Base-by-base conservation (phyloP, 805 yeast species). In the Candida rishiriensis region DNA sequence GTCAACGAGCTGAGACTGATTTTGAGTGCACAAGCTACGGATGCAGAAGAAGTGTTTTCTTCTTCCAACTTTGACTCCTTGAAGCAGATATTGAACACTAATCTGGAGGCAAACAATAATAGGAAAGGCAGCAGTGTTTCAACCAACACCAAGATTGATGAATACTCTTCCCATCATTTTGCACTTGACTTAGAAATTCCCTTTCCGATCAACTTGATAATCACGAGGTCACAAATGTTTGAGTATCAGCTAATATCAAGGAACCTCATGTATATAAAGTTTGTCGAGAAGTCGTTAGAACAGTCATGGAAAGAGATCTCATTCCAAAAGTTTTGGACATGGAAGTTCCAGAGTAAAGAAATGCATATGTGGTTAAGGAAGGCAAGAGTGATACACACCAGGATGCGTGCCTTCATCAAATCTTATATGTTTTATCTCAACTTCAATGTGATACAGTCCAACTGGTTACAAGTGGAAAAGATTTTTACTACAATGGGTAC, bases 191-290 rank as follows among this genome's bases (percentile, higher is more conserved):
- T 83, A 8, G 63, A 72, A n/a, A 62, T 90, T 17, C 97, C 97
- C 3, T 93, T 88, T 59, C 99, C 99, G 0, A 64, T 88, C 39
- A 88, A 88, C 55, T 69, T 91, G 21, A 71, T 93, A 1, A 66
- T 88, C 1, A 79, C 85, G 14, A 76, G 81, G 43, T 83, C 88
- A 13, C 79, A 83, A 21, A 68, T 88, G 14, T 73, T 81, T 39
- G 88, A 93, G 50, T 88, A 84, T 57, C 96, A 91, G 60, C 68
- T 88, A 31, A 66, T 89, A 38, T 88, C 86, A 54, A 76, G 97
- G 50, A 81, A 86, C 50, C 68, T 85, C 33, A 62, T 83, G 34
- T 72, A 80, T 29, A 57, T 88, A n/a, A 81, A 81, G 48, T 79
- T 78, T 55, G 70, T 85, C 7, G 80, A 79, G 52, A 74, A 75